These are phyloP conservation scores for Phytophthora sansomeana DNA, from an alignment of 352 stramenopile species.

Conservation along the genomic window DNA sequence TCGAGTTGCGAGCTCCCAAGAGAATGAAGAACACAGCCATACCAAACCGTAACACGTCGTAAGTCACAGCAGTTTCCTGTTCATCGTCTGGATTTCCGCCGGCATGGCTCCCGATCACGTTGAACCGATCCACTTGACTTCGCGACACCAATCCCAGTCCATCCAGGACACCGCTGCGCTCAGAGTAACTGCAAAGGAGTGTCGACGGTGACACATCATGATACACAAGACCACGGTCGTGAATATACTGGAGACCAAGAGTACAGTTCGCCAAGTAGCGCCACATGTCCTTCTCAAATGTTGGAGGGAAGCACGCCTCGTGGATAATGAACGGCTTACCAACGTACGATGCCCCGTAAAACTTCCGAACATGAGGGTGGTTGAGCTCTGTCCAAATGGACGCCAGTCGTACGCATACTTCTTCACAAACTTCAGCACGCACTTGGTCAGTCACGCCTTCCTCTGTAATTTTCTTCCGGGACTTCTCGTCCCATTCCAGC, in stretches of 20 bases:
- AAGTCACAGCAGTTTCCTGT: constrained; percentile 20
- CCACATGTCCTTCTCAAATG: constrained; percentile 39
- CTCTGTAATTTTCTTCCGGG: constrained; percentile 15
- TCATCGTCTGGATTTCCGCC: constrained; percentile 4
- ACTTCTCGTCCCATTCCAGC: constrained; percentile 21
- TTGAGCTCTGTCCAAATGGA: constrained; percentile 41
- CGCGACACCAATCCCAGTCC: constrained; percentile 28
- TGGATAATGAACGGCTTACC: constrained; percentile 45
- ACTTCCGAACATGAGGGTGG: constrained; percentile 42
- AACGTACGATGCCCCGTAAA: constrained; percentile 43
- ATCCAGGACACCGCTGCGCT: constrained; percentile 33
- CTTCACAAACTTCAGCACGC: constrained; percentile 27
- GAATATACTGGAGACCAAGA: constrained; percentile 45
- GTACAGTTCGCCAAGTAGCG: constrained; percentile 33
- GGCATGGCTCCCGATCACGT: constrained; percentile 12
- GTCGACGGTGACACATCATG: constrained; percentile 27
- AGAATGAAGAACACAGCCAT: constrained; percentile 35
- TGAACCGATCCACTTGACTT: constrained; percentile 25
- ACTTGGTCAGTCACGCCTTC: constrained; percentile 23
- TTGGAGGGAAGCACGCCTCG: constrained; percentile 33
- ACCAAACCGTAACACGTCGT: constrained; percentile 32
- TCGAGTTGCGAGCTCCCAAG: constrained; percentile 27
- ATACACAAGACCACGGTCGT: constrained; percentile 42
- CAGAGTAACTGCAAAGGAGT: constrained; percentile 31
- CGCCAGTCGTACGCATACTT: constrained; percentile 31